Base-by-base conservation (phyloP, 495 filamentous ascomycete genomes). In the Apodospora peruviana region DNA sequence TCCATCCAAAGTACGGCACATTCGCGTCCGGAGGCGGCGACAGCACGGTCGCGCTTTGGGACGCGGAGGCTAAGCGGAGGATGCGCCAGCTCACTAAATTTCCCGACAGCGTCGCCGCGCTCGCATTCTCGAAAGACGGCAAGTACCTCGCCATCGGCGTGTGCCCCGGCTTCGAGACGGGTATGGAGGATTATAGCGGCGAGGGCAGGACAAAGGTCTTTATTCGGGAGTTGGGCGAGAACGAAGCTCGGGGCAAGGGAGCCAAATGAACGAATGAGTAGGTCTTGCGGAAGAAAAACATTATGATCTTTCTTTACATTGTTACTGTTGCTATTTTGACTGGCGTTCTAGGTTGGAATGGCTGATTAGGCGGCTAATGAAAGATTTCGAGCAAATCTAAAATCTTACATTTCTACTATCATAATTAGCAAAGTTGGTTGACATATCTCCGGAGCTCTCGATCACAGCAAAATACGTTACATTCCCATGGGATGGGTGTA, bases 1-100 rank as follows among this genome's bases (percentile, higher is more conserved):
- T 96, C 69, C 91, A 98, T 71, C 91, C 93, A 1, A 66, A 87
- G 9, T 81, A 88, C 57, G 91, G 91, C 20, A 95, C 91, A 0
- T 96, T 98, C 66, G 93, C 91, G 0, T 88, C 83, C 7, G 93
- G 90, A 4, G 93, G 93, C 40, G 93, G 93, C 12, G 93, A 98
- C 60, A 90, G 91, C 20, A 84, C 94, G 21, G 91, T 96, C n/a
- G 86, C 88, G 9, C 70, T 98, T 34, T 98, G 93, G 93, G 93
- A 98, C 70, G 91, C 87, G 7, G 81, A 89, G 58, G 83, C 86
- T 39, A 96, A 96, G 79, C 77, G 93, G 58, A 80, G 93, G 62
- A 88, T 96, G 58, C 73, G 87, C 50, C 88, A 94, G 55, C 96
- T 96, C 67, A 90, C 88, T 62, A 85, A 84, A 58, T 88, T 90